phyloP scores from a whole-genome alignment of 768 basidiomycete genomes.

The Antrodiella citrinella region DNA sequence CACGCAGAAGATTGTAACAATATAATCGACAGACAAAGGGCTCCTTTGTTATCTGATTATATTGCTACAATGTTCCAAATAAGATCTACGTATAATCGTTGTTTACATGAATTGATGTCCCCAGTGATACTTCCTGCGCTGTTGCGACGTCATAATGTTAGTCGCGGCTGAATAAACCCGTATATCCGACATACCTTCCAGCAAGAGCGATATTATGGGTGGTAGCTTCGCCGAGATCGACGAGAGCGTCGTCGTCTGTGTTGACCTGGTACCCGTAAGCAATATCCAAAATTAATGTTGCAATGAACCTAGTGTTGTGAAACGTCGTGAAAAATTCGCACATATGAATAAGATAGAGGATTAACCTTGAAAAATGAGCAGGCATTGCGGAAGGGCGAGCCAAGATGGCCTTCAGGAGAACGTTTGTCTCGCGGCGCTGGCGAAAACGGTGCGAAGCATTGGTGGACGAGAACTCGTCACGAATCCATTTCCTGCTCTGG shows the following conservation, averaged over 20 bases:
- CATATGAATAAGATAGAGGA: too few species aligned
- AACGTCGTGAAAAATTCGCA: too few species aligned
- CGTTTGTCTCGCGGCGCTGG: constrained; percentile 10
- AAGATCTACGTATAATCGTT: too few species aligned
- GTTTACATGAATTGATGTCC: too few species aligned
- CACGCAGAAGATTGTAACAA: too few species aligned
- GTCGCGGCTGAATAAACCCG: too few species aligned
- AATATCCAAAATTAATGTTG: constrained; percentile 9
- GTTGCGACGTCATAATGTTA: too few species aligned
- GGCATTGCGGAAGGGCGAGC: constrained; percentile 8
- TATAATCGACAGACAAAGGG: neutral
- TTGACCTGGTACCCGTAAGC: neutral
- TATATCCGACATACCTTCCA: neutral
- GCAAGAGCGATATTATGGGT: neutral
- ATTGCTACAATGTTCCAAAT: too few species aligned
- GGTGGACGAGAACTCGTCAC: constrained; percentile 6
- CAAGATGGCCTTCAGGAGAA: constrained; percentile 7
- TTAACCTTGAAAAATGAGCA: constrained; percentile 8
- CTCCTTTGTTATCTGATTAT: too few species aligned
- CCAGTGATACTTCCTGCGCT: too few species aligned
- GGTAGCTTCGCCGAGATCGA: neutral
- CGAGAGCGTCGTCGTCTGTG: neutral
- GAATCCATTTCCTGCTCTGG: constrained; percentile 11
- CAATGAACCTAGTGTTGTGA: constrained; percentile 20
- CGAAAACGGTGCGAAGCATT: constrained; percentile 5